Evolutionary conservation across 1,284 basidiomycete species (phyloP).

Genomic region (Xanthoconium separans): DNA sequence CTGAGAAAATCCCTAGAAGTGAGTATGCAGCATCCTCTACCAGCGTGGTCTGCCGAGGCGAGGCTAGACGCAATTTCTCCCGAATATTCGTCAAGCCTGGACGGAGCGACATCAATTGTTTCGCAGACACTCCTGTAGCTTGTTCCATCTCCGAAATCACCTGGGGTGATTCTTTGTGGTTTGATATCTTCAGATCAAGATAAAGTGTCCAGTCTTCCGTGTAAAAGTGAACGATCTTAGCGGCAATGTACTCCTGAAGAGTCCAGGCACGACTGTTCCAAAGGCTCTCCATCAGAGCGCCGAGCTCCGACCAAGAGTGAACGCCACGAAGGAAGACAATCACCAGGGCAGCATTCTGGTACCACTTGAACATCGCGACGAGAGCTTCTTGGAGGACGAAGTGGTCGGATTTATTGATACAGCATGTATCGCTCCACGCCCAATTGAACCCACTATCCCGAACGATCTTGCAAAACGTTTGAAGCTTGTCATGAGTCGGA

Average conservation of each 20-base stretch:
- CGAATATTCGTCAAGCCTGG: background rate
- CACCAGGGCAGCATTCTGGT: background rate
- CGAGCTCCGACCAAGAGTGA: background rate
- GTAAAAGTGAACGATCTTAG: background rate
- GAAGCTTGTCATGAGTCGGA: background rate
- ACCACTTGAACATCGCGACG: background rate
- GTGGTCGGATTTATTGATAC: background rate
- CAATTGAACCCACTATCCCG: background rate
- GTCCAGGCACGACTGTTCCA: conserved; percentile 1
- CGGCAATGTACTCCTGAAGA: background rate
- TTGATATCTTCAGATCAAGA: background rate
- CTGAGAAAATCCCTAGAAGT: background rate
- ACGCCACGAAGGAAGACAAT: background rate
- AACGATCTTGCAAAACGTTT: conserved; percentile 1
- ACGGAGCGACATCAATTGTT: background rate
- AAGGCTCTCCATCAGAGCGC: background rate
- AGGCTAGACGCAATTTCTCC: background rate
- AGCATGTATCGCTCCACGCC: background rate
- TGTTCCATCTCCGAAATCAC: background rate
- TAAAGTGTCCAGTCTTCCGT: background rate
- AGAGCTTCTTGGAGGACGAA: background rate
- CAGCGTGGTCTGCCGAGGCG: background rate
- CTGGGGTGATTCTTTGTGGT: background rate
- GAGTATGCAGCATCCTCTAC: background rate
- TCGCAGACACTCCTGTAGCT: background rate